These are phyloP conservation scores for Dactylellina cionopaga DNA, from an alignment of 2,329 filamentous ascomycete genomes.

Conservation along the genomic window DNA sequence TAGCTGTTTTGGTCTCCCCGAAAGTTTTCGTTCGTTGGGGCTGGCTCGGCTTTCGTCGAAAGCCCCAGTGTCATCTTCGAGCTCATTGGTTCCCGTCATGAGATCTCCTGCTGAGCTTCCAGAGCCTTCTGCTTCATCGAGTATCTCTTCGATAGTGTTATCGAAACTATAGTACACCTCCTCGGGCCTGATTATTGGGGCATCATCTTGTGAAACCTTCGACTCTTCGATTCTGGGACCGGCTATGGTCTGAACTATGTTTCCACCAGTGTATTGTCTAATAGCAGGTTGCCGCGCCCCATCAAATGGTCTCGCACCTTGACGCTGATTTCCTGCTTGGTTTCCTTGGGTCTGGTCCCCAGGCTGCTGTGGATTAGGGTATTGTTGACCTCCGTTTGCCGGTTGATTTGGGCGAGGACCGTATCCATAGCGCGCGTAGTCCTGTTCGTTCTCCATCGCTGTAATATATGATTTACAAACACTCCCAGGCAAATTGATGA, in stretches of 20 bases:
- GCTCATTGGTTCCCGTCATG: slow-evolving; percentile 2
- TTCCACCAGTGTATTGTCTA: too few species aligned
- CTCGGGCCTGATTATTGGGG: too few species aligned
- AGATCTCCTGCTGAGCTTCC: not conserved
- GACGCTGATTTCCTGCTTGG: too few species aligned
- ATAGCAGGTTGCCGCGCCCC: too few species aligned
- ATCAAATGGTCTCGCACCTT: too few species aligned
- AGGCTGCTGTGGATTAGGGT: not conserved
- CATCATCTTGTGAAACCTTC: too few species aligned
- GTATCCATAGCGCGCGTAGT: not conserved
- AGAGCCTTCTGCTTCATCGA: not conserved
- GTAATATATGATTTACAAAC: too few species aligned
- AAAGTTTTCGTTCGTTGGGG: not conserved
- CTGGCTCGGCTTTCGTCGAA: slow-evolving; percentile 9
- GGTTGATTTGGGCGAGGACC: not conserved
- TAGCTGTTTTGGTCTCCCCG: not conserved
- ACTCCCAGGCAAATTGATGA: too few species aligned
- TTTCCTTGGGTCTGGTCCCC: too few species aligned
- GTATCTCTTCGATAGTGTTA: not conserved
- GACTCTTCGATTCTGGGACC: too few species aligned
- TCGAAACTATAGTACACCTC: too few species aligned
- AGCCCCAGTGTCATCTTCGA: not conserved
- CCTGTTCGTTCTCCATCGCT: not conserved
- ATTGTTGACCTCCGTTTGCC: not conserved
- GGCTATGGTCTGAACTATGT: too few species aligned